phyloP scores from a whole-genome alignment of 768 basidiomycete species.

The Podaxis pistillaris region DNA sequence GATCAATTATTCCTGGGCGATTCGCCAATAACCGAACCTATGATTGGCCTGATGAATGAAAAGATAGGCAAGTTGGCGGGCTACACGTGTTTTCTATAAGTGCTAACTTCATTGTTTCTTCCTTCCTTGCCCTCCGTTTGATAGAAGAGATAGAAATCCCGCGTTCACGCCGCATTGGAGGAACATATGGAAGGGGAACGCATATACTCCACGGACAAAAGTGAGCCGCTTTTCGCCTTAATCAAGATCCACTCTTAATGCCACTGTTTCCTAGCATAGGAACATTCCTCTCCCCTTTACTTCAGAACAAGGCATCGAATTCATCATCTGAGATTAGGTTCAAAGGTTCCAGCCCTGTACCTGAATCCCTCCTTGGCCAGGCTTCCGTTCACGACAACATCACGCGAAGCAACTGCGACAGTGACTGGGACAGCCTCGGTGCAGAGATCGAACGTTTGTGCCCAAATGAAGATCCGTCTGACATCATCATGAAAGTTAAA shows the following conservation, averaged over 20 bases:
- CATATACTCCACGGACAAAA: conserved; percentile 30
- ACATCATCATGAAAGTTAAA: conserved; percentile 52
- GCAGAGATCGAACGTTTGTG: conserved; percentile 32
- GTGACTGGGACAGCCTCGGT: conserved; percentile 25
- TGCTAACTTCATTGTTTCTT: background rate
- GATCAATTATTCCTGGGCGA: conserved; percentile 53
- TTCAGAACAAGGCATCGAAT: conserved; percentile 15
- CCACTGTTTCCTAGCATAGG: conserved; percentile 28
- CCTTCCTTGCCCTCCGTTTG: background rate
- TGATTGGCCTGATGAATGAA: conserved; percentile 35
- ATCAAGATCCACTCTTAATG: background rate
- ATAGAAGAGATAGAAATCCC: conserved; percentile 56
- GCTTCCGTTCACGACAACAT: conserved; percentile 1
- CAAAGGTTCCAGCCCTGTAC: background rate
- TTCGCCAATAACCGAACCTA: conserved; percentile 45
- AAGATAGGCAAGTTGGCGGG: conserved; percentile 47
- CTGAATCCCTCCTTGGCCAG: conserved; percentile 16
- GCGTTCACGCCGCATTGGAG: conserved; percentile 47
- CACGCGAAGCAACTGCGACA: conserved; percentile 4
- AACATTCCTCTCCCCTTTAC: conserved; percentile 35
- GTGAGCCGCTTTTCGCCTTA: conserved; percentile 16
- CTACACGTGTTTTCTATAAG: background rate
- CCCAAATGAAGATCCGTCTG: conserved; percentile 19
- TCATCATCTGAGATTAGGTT: background rate
- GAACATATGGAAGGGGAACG: conserved; percentile 24